Base-by-base conservation (phyloP, 2,329 filamentous ascomycete genomes). In the Aureobasidium uvarum region DNA sequence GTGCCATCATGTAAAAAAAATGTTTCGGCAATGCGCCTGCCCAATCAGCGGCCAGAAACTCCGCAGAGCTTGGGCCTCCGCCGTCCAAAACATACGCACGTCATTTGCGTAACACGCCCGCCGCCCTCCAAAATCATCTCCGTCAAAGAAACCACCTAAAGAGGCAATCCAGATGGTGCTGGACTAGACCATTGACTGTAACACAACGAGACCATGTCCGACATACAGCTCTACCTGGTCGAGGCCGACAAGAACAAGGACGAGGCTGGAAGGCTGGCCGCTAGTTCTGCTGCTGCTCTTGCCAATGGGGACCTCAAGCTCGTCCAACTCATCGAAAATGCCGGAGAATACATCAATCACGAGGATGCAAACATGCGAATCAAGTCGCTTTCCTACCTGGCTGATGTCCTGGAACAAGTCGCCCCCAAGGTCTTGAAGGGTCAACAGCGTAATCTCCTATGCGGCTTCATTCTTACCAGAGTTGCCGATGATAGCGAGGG, bases 341-440 rank as follows among this genome's bases (percentile, higher is more conserved):
- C 89, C 38, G 85, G 85, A 23, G 85, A 88, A 73, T 89, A 88
- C 70, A 82, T 89, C 71, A 89, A 88, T 69, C 84, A 87, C 73
- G 85, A 88, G 71, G 85, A 89, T 76, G 79, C 80, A 25, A 79
- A 81, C 16, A 78, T 85, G 50, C 81, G 87, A 45, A 81, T 82
- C n/a, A 87, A 87, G 77, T 78, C 81, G 14, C 77, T 84, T 68
- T 76, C 79, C 31, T 84, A 82, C 69, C 76, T 84, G 50, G 80
- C 81, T 23, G 81, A 83, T 67, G 80, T 84, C 16, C 76, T 84
- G 25, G 74, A 74, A 60, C 78, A 80, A 36, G 75, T 86, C 5
- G 79, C 83, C 28, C 78, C 81, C 8, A 84, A 81, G 69, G 83
- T 82, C 67, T 78, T 89, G 36, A 83, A 85, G 11, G 76, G 84